Evolutionary conservation across 352 stramenopile genomes (phyloP).

Genomic region (Aphanomyces astaci): DNA sequence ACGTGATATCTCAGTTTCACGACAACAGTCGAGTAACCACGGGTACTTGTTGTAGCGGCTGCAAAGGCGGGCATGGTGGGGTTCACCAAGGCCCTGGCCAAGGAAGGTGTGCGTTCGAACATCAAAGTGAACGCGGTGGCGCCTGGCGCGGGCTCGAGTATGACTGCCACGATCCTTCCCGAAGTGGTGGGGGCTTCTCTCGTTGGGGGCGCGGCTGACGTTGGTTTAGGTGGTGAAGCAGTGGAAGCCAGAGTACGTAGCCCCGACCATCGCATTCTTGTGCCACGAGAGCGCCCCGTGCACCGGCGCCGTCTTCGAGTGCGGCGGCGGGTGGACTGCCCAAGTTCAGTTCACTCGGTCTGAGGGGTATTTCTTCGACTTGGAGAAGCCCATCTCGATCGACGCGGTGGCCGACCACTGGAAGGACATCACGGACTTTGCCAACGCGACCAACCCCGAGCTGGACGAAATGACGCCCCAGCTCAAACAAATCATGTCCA

Average conservation of each 20-base stretch:
- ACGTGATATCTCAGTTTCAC: not conserved
- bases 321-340: constrained; percentile 70
- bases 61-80: constrained; percentile 90
- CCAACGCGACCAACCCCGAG: constrained; percentile 61
- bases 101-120: constrained; percentile 71
- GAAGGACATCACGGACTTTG: constrained; percentile 67
- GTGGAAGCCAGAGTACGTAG: constrained; percentile 85
- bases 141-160: constrained; percentile 75
- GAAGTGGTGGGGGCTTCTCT: constrained; percentile 36
- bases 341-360: constrained; percentile 78
- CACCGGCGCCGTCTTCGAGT: constrained; percentile 77
- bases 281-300: constrained; percentile 73
- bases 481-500: constrained; percentile 73
- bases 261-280: constrained; percentile 77
- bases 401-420: constrained; percentile 74
- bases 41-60: constrained; percentile 40
- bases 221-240: constrained; percentile 43
- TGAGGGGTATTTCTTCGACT: constrained; percentile 55
- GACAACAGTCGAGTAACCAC: too few relatives aligned
- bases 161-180: constrained; percentile 82
- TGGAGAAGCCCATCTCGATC: constrained; percentile 62
- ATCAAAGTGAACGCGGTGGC: constrained; percentile 87
- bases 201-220: constrained; percentile 13
- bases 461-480: constrained; percentile 67
- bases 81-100: constrained; percentile 86